Percentiles rank a stretch among this genome's conserved stretches.
Conservation (phyloP, 352 stramenopile genomes). For the Phytophthora cactorum region DNA sequence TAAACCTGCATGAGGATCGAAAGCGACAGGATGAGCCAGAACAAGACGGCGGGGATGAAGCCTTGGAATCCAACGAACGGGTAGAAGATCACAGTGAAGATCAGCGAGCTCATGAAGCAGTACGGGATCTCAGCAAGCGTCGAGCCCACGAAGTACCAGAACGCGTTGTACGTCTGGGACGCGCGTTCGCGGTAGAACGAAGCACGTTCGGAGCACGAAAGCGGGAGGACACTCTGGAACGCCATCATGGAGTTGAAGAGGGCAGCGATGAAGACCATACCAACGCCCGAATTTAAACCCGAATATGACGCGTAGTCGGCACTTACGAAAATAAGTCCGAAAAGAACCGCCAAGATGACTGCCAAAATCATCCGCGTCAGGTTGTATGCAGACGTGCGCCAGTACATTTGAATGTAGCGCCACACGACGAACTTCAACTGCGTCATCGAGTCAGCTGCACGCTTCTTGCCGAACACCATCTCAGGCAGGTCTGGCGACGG, state of each 20-base stretch:
- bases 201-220: conserved; percentile 79
- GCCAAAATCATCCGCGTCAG: conserved; percentile 63
- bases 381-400: conserved; percentile 74
- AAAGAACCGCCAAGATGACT: conserved; percentile 66
- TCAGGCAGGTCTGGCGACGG: conserved; percentile 20
- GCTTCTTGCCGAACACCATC: conserved; percentile 38
- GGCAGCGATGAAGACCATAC: conserved; percentile 80
- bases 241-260: conserved; percentile 68
- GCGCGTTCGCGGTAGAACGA: conserved; percentile 82
- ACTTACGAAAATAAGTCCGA: conserved; percentile 65
- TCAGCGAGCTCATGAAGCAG: conserved; percentile 27
- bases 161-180: conserved; percentile 81
- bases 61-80: conserved; percentile 36
- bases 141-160: conserved; percentile 66
- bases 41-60: conserved; percentile 20
- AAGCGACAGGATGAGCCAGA: conserved; percentile 35
- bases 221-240: conserved; percentile 65
- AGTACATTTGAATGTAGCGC: conserved; percentile 44
- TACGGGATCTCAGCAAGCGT: conserved; percentile 70
- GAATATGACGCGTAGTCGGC: conserved; percentile 38
- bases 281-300: conserved; percentile 50
- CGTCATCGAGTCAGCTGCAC: conserved; percentile 24
- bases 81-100: conserved; percentile 47
- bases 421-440: conserved; percentile 36
- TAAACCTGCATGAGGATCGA: conserved; percentile 41